Evolutionary conservation across 768 basidiomycete genomes (phyloP), one percentile per base, ranked within the genome.

Genomic region (Roridomyces roridus): DNA sequence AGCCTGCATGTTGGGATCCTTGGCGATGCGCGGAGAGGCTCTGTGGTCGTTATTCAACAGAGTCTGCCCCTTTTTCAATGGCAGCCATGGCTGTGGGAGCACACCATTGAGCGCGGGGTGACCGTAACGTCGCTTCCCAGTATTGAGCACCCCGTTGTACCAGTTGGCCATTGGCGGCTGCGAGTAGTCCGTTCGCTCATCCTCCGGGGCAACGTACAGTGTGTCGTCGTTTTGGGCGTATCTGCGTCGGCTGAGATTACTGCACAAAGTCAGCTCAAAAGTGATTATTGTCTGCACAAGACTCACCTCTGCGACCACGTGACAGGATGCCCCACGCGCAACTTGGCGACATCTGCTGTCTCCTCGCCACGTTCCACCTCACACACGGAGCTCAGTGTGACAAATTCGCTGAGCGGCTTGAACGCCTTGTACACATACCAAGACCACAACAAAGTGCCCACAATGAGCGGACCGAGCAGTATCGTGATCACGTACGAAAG

Each of bases 81-180:
- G 96, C 4, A 98, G 82, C 96, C 96, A 98, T 0, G 96, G 96
- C 55, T 89, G 86, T 3, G 96, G 96, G 0, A 98, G 83, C 5
- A 91, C 84, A 2, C 96, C 96, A n/a, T 89, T 93, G 20, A 98
- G 80, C 1, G 94, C 96, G 4, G 96, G 96, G 69, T 98, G 96
- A 0, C 92, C 95, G 64, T 98, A 98, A 37, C 96, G 87, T 46
- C 92, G 79, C 70, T 96, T 94, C 10, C 94, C 94, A n/a, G 95
- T 97, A 69, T 96, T 96, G 14, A 98, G 78, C 20, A 98, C 93
- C 0, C 96, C 96, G 40, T 81, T 83, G 70, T 94, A 98, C 87
- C 93, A 96, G 65, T 93, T 93, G 14, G 91, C 88, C 92, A 98
- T 95, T 0, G 96, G 96, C 0, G 96, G 96, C 71, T 98, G 96